Conservation (phyloP, 345 rosid species). For the Lepidium didymum region DNA sequence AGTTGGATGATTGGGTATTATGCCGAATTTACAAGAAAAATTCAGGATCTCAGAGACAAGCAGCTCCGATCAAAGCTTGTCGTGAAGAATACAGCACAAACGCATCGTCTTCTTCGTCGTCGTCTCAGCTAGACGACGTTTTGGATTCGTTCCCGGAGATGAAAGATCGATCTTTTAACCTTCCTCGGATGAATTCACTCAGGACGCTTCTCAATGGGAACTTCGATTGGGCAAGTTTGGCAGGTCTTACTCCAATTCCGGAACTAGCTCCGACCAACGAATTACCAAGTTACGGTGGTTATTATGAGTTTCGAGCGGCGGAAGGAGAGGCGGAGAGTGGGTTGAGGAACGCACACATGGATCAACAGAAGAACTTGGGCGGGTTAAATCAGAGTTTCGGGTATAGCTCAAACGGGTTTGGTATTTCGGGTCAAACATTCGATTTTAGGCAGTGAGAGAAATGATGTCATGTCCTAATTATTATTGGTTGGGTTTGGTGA, state of each 20-base stretch:
- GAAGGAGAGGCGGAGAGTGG: constrained; percentile 79
- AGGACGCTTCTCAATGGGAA: constrained; percentile 41
- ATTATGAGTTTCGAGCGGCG: constrained; percentile 33
- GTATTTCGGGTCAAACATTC: constrained; percentile 45
- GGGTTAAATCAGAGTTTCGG: constrained; percentile 32
- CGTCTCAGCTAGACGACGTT: constrained; percentile 79
- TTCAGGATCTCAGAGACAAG: constrained; percentile 46
- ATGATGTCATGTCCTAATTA: background rate
- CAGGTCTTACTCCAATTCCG: constrained; percentile 41
- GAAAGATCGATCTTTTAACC: constrained; percentile 36
- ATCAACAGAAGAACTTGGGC: constrained; percentile 30
- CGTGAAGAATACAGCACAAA: constrained; percentile 60
- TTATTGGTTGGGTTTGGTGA: background rate
- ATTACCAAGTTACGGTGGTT: constrained; percentile 23
- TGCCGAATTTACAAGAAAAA: constrained; percentile 88
- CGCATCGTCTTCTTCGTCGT: constrained; percentile 48
- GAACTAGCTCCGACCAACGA: constrained; percentile 40
- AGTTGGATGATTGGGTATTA: constrained; percentile 96
- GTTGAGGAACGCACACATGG: constrained; percentile 26
- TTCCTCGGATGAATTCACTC: constrained; percentile 47
- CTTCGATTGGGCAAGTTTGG: constrained; percentile 80
- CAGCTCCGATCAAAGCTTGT: constrained; percentile 22
- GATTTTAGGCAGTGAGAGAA: constrained; percentile 43
- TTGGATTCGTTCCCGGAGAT: constrained; percentile 64
- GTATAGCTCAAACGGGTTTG: constrained; percentile 26